Evolutionary conservation across 2,329 filamentous ascomycete species (phyloP).

Genomic region (Aspergillus udagawae): DNA sequence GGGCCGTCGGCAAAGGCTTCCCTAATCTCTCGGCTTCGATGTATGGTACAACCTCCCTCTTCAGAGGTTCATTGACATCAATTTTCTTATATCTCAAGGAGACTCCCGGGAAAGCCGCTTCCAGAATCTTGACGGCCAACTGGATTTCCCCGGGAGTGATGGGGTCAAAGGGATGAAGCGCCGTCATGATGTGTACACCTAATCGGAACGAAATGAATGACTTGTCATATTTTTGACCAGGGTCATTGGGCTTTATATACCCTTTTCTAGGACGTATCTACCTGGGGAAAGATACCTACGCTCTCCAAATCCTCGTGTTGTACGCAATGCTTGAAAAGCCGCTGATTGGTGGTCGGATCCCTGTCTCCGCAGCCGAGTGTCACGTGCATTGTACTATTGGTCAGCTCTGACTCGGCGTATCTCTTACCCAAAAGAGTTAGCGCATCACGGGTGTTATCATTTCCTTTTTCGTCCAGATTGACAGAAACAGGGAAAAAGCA

Average conservation of each 20-base stretch:
- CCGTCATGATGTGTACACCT: conserved; percentile 12
- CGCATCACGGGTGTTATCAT: not conserved
- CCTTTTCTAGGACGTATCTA: not conserved
- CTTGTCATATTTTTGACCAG: not conserved
- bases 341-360: not conserved
- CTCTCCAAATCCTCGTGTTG: not conserved
- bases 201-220: not conserved
- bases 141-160: conserved; percentile 38
- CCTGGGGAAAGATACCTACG: not conserved
- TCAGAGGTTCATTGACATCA: conserved; percentile 62
- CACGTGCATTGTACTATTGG: not conserved
- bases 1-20: conserved; percentile 46
- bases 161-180: conserved; percentile 39
- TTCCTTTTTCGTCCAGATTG: not conserved
- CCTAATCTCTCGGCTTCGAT: conserved; percentile 59
- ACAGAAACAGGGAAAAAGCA: not conserved
- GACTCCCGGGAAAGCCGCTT: conserved; percentile 34
- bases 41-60: conserved; percentile 57
- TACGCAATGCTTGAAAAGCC: not conserved
- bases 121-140: conserved; percentile 36
- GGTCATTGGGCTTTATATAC: not conserved
- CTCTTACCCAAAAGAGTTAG: not conserved
- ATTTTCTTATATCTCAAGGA: conserved; percentile 59
- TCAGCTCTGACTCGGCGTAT: not conserved
- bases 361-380: not conserved